Evolutionary conservation across 306 rosid genomes (phyloP).

Genomic region (Canavalia ensiformis): DNA sequence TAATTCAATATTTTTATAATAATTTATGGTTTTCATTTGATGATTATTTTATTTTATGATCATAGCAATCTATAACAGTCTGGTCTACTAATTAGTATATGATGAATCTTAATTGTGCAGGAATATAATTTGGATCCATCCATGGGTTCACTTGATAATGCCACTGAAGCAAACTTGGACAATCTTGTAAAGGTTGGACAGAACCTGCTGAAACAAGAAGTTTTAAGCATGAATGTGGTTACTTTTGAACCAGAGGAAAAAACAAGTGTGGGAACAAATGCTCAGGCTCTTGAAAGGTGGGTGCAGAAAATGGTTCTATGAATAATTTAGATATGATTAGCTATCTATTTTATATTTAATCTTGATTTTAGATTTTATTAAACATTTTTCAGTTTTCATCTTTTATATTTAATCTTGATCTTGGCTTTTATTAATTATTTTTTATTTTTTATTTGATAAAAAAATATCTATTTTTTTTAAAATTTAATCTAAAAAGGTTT

Average conservation of each 20-base stretch:
- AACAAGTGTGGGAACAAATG: slow-evolving; percentile 52
- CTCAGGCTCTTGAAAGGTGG: slow-evolving; percentile 62
- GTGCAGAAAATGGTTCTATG: not conserved
- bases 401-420: too few relatives aligned
- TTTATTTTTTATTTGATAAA: too few relatives aligned
- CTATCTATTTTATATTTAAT: too few relatives aligned
- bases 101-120: slow-evolving; percentile 41
- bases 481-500: too few relatives aligned
- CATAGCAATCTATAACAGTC: not conserved
- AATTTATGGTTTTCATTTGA: not conserved
- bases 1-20: not conserved
- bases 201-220: slow-evolving; percentile 49
- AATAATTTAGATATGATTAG: too few relatives aligned
- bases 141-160: slow-evolving; percentile 48
- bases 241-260: slow-evolving; percentile 52
- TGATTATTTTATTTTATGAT: not conserved
- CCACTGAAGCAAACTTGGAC: slow-evolving; percentile 53
- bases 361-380: too few relatives aligned
- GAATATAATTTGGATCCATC: slow-evolving; percentile 60
- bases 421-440: too few relatives aligned
- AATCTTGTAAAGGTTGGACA: slow-evolving; percentile 61
- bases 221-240: slow-evolving; percentile 50
- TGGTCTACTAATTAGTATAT: not conserved
- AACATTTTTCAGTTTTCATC: too few relatives aligned
- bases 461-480: too few relatives aligned